Conservation (phyloP, 495 filamentous ascomycete species). For the Penicillium turbatum region DNA sequence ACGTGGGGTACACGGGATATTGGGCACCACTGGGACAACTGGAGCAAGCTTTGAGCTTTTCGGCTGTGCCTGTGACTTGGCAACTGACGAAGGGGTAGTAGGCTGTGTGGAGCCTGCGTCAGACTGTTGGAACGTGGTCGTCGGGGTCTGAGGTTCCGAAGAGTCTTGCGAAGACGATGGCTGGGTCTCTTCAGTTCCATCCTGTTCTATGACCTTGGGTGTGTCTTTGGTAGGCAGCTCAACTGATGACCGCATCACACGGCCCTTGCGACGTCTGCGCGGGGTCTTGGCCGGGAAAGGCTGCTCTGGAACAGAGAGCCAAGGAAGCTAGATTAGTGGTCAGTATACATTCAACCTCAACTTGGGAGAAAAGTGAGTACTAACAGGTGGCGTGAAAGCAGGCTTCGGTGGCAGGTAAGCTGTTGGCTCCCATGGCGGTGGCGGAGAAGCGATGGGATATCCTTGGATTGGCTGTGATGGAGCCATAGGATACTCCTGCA, state of each 20-base stretch:
- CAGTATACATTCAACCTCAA: conserved; percentile 1
- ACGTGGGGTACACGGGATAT: conserved; percentile 41
- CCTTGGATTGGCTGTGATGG: conserved; percentile 24
- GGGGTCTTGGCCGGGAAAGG: conserved; percentile 57
- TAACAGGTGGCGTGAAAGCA: conserved; percentile 63
- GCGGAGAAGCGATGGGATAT: conserved; percentile 31
- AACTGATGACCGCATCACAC: conserved; percentile 36
- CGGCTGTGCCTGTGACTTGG: conserved; percentile 38
- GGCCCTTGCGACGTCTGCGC: conserved; percentile 39
- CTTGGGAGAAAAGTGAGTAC: conserved; percentile 20
- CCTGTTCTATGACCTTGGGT: conserved; percentile 19
- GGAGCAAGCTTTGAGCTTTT: conserved; percentile 53
- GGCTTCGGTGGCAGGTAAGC: conserved; percentile 18
- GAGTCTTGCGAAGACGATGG: conserved; percentile 31
- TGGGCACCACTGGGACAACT: conserved; percentile 63
- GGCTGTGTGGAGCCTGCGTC: conserved; percentile 65
- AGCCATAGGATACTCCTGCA: conserved; percentile 31
- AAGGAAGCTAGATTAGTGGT: conserved; percentile 58
- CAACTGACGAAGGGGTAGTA: conserved; percentile 61
- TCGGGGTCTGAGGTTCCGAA: conserved; percentile 61
- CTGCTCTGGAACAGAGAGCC: conserved; percentile 67
- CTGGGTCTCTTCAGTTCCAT: conserved; percentile 19
- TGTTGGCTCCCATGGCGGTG: conserved; percentile 29
- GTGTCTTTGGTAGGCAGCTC: conserved; percentile 49
- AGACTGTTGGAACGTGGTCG: conserved; percentile 61